Percentiles rank a stretch among this genome's conserved stretches.
These are phyloP conservation scores for Aquanectria penicillioides DNA, from an alignment of 2,329 filamentous ascomycete genomes.

Conservation along the genomic window DNA sequence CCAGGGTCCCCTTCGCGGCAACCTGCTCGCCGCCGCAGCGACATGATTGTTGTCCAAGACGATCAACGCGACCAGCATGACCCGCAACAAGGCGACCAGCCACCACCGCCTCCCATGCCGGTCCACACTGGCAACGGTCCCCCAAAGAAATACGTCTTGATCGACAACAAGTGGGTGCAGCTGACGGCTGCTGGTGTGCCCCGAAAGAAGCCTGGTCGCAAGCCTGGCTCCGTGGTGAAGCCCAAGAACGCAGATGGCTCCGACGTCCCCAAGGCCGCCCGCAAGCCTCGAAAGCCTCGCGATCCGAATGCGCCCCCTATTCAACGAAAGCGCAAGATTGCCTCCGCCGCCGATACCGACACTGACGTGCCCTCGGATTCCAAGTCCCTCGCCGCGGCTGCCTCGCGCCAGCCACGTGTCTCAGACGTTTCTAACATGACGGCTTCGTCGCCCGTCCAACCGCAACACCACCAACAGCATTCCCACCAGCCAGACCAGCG, in stretches of 20 bases:
- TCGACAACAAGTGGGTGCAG: conserved; percentile 55
- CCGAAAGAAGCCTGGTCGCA: conserved; percentile 72
- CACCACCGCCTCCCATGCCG: conserved; percentile 36
- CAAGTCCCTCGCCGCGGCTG: conserved; percentile 46
- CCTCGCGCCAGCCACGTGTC: conserved; percentile 36
- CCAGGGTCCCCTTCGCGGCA: conserved; percentile 56
- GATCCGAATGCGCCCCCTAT: conserved; percentile 67
- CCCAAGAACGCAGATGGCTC: conserved; percentile 52
- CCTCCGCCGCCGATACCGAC: conserved; percentile 51
- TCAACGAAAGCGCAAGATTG: conserved; percentile 65
- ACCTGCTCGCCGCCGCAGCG: conserved; percentile 42
- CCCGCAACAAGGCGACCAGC: conserved; percentile 32
- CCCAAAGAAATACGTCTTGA: conserved; percentile 46
- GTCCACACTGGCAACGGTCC: conserved; percentile 36
- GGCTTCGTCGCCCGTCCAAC: conserved; percentile 40
- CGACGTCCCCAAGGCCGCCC: conserved; percentile 54
- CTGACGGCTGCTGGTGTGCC: conserved; percentile 68
- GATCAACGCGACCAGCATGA: conserved; percentile 44
- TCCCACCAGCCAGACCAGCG: conserved; percentile 43
- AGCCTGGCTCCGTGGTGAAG: conserved; percentile 67
- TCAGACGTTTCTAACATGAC: conserved; percentile 38
- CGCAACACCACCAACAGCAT: conserved; percentile 43
- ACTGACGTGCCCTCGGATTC: conserved; percentile 49
- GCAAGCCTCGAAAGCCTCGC: conserved; percentile 65
- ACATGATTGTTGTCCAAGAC: conserved; percentile 56